Evolutionary conservation across 2,329 filamentous ascomycete species (phyloP).

Genomic region (Aureobasidium sp.): DNA sequence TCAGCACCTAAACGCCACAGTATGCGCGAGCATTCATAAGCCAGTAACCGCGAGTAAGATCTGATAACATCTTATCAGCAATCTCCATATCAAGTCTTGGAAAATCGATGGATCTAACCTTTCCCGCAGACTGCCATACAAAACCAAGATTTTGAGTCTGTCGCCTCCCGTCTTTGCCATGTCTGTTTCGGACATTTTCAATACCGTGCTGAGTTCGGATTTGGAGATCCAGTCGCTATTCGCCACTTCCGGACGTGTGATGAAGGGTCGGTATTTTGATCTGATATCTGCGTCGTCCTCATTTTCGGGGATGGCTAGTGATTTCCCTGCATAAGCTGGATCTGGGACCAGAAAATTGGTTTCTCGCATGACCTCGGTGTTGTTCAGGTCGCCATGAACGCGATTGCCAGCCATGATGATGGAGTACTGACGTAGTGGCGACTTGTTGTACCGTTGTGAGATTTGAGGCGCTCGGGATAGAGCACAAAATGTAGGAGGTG

Average conservation of each 20-base stretch:
- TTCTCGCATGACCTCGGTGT: conserved; percentile 20
- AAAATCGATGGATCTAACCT: conserved; percentile 25
- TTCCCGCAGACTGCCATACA: conserved; percentile 54
- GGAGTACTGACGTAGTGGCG: background rate
- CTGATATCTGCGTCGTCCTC: conserved; percentile 45
- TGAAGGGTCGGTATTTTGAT: conserved; percentile 50
- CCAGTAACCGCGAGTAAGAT: conserved; percentile 55
- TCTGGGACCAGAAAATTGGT: conserved; percentile 17
- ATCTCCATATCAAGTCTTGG: background rate
- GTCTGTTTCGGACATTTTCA: conserved; percentile 46
- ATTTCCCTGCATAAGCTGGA: conserved; percentile 15
- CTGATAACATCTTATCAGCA: conserved; percentile 25
- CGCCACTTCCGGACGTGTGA: conserved; percentile 36
- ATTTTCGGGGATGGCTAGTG: conserved; percentile 38
- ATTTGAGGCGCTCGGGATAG: background rate
- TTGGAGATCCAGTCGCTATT: conserved; percentile 49
- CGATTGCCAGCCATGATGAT: background rate
- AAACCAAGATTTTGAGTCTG: conserved; percentile 51
- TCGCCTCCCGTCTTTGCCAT: conserved; percentile 31
- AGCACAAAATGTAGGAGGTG: background rate
- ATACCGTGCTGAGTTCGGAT: conserved; percentile 49
- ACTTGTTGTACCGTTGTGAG: background rate
- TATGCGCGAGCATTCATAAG: conserved; percentile 54
- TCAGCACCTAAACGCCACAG: conserved; percentile 60
- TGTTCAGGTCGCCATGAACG: conserved; percentile 24